Evolutionary conservation across 331 rosid genomes (phyloP).

Genomic region (Pyracantha coccinea): DNA sequence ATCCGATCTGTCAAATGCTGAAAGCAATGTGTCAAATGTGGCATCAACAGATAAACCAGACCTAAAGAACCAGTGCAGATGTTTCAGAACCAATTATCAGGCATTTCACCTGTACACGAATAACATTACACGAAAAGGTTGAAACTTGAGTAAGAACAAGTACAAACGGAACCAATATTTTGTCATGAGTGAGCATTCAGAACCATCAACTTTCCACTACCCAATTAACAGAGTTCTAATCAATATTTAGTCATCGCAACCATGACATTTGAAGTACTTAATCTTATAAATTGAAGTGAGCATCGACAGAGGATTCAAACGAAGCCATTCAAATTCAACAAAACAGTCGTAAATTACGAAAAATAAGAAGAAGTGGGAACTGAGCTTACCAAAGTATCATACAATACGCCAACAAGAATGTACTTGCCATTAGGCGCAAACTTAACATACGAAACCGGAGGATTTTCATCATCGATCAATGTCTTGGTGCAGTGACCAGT

Average conservation of each 20-base stretch:
- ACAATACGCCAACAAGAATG: conserved; percentile 86
- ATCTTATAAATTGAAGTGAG: neutral
- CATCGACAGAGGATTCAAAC: neutral
- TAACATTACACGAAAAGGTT: neutral
- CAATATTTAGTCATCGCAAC: neutral
- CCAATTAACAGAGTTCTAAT: neutral
- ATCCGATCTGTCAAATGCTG: neutral
- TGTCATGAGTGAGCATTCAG: neutral
- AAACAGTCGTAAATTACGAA: neutral
- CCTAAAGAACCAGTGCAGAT: neutral
- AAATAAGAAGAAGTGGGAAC: neutral
- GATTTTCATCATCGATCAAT: conserved; percentile 80
- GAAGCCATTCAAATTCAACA: neutral
- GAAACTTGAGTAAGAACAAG: neutral
- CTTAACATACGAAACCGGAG: conserved; percentile 84
- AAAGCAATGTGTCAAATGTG: neutral
- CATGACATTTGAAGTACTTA: neutral
- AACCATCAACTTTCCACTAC: neutral
- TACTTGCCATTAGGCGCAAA: conserved; percentile 83
- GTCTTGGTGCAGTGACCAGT: conserved; percentile 95
- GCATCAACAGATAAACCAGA: neutral
- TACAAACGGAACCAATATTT: neutral
- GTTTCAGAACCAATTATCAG: neutral
- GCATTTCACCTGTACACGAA: neutral
- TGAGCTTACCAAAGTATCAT: conserved; percentile 56